Conservation (phyloP, 805 yeast genomes). For the Candida odintsovae region DNA sequence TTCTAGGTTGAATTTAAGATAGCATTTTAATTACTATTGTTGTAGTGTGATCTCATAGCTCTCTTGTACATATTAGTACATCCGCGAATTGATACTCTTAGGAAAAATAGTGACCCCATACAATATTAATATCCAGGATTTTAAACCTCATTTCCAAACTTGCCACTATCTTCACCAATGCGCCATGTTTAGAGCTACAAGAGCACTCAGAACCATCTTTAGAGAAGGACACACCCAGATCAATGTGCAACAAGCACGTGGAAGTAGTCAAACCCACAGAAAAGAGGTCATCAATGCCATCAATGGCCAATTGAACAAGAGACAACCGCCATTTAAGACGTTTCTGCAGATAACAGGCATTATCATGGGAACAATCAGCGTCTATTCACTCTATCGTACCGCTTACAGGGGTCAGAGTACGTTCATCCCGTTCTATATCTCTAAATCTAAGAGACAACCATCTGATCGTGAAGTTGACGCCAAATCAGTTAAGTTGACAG, state of each 20-base stretch:
- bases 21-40: neutral
- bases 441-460: slow-evolving; percentile 12
- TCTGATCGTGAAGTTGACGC: slow-evolving; percentile 12
- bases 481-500: slow-evolving; percentile 12
- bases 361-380: slow-evolving; percentile 13
- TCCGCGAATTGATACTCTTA: too few species aligned
- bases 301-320: slow-evolving; percentile 4
- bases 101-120: neutral
- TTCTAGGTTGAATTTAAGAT: neutral
- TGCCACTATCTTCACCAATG: neutral
- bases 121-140: too few species aligned
- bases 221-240: neutral
- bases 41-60: too few species aligned
- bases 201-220: neutral
- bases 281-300: slow-evolving; percentile 8
- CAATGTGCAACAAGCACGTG: neutral
- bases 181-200: slow-evolving; percentile 3
- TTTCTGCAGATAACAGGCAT: slow-evolving; percentile 4
- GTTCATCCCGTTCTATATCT: slow-evolving; percentile 19
- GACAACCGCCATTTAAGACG: slow-evolving; percentile 2
- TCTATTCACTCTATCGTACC: slow-evolving; percentile 15
- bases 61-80: too few species aligned
- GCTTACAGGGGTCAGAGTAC: slow-evolving; percentile 12
- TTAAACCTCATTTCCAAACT: too few species aligned
- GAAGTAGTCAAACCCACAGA: neutral